Percentiles rank a stretch among this genome's conserved stretches.
Evolutionary conservation across 2,329 filamentous ascomycete species (phyloP).

Genomic region (Chalaropsis thielavioides): DNA sequence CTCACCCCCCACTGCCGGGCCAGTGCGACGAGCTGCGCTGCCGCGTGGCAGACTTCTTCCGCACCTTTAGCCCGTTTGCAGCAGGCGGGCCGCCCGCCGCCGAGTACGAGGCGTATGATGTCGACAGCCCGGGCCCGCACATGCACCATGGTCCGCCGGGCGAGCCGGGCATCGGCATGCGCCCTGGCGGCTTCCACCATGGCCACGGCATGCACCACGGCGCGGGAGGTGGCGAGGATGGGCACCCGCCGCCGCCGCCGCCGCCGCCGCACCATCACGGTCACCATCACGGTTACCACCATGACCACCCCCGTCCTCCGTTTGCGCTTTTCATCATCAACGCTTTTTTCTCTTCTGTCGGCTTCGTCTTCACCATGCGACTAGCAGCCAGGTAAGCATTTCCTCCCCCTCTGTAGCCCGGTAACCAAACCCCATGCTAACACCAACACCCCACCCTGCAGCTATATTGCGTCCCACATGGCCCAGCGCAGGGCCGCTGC

Average conservation of each 20-base stretch:
- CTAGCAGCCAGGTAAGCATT: constrained; percentile 6
- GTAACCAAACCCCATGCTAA: no score
- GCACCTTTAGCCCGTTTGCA: background rate
- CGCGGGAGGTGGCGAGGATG: background rate
- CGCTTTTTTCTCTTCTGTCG: constrained; percentile 9
- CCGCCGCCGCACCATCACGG: background rate
- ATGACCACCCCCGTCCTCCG: background rate
- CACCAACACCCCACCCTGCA: background rate
- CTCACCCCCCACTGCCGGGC: background rate
- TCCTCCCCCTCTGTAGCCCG: background rate
- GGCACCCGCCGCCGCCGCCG: background rate
- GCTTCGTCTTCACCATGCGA: constrained; percentile 8
- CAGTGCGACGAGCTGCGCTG: background rate
- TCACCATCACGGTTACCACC: background rate
- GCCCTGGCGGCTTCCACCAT: constrained; percentile 9
- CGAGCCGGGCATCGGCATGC: constrained; percentile 13
- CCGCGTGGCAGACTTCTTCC: background rate
- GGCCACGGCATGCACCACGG: constrained; percentile 6
- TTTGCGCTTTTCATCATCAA: constrained; percentile 9
- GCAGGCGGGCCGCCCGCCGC: background rate
- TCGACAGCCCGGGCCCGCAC: constrained; percentile 6
- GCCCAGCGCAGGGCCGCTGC: background rate
- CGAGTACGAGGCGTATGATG: background rate
- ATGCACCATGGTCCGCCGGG: constrained; percentile 10
- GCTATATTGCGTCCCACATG: background rate